A percentile compares a stretch with the other conserved stretches of the same genome.
phyloP scores from a whole-genome alignment of 495 filamentous ascomycete species.

The Podospora australis region DNA sequence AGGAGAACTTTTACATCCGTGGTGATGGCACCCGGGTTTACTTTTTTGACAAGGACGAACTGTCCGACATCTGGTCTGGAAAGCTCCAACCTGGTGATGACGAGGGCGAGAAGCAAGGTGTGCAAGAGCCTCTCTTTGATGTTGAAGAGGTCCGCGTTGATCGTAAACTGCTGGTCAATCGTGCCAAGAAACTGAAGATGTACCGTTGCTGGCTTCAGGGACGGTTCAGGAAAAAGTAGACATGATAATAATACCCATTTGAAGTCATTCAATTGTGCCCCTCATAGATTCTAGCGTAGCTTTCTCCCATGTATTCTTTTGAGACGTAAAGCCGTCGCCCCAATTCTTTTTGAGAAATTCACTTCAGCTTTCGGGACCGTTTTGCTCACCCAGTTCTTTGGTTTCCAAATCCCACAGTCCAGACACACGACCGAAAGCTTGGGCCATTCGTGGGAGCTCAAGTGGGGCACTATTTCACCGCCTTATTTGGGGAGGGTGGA shows the following conservation, averaged over 20 bases:
- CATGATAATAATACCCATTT: conserved; percentile 1
- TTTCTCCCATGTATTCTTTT: too few species aligned
- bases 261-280: too few species aligned
- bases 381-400: background rate
- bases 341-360: too few species aligned
- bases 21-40: conserved; percentile 96
- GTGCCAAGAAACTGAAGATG: conserved; percentile 88
- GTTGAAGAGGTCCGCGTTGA: conserved; percentile 74
- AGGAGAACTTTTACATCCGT: conserved; percentile 93
- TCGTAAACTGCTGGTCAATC: conserved; percentile 83
- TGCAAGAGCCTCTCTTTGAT: conserved; percentile 46
- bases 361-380: background rate
- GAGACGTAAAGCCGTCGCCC: too few species aligned
- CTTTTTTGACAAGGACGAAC: conserved; percentile 85
- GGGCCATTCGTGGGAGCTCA: background rate
- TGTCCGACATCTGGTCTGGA: conserved; percentile 71
- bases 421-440: background rate
- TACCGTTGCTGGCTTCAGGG: conserved; percentile 97
- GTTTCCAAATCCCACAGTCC: background rate
- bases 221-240: conserved; percentile 68
- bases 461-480: conserved; percentile 8
- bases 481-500: conserved; percentile 7
- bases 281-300: too few species aligned
- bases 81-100: conserved; percentile 14
- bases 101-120: conserved; percentile 21